Conservation (phyloP, 1,284 basidiomycete species). For the Trichosporon sp. region DNA sequence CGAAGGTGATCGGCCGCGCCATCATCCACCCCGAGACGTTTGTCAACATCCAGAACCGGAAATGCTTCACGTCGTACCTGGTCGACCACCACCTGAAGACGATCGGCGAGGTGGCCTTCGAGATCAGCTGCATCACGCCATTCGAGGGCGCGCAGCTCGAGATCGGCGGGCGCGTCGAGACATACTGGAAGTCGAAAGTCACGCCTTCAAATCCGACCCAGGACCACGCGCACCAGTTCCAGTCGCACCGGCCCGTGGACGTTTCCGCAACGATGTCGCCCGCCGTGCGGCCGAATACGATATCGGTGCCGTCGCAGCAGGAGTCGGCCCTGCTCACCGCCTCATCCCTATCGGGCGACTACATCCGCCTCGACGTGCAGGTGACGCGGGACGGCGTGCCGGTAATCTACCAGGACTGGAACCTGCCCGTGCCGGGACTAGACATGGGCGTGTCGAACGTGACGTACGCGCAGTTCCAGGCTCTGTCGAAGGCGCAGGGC, state of each 20-base stretch:
- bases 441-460: constrained; percentile 79
- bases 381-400: constrained; percentile 86
- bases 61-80: constrained; percentile 68
- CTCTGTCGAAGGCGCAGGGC: constrained; percentile 57
- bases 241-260: constrained; percentile 43
- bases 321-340: constrained; percentile 47
- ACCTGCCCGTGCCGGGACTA: constrained; percentile 66
- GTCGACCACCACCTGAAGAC: constrained; percentile 88
- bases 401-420: constrained; percentile 68
- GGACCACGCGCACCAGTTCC: constrained; percentile 49
- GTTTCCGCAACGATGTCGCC: constrained; percentile 38
- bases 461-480: constrained; percentile 69
- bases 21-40: constrained; percentile 78
- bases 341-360: constrained; percentile 66
- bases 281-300: constrained; percentile 26
- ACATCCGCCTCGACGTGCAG: constrained; percentile 80
- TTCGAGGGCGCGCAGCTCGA: constrained; percentile 93
- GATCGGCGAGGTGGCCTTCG: constrained; percentile 91
- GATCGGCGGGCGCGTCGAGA: constrained; percentile 89
- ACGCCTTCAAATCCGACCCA: constrained; percentile 52
- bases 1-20: constrained; percentile 90
- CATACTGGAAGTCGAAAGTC: constrained; percentile 90
- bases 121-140: constrained; percentile 78
- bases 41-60: constrained; percentile 54
- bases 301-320: constrained; percentile 12